A percentile compares a stretch with the other conserved stretches of the same genome.
These are phyloP conservation scores for Fusarium euwallaceae DNA, from an alignment of 2,329 filamentous ascomycete genomes.

Conservation along the genomic window DNA sequence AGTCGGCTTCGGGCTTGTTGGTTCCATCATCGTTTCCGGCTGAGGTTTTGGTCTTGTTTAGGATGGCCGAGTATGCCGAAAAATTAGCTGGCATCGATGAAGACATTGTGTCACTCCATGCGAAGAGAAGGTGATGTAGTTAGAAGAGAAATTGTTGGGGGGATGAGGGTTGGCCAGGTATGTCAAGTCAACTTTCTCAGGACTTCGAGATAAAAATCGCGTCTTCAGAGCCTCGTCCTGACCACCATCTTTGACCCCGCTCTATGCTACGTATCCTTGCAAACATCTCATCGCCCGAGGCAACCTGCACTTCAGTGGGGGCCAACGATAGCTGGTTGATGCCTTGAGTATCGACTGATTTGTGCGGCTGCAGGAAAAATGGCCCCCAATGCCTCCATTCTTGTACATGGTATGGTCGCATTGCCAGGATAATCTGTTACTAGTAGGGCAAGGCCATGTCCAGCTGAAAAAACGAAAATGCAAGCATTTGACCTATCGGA, in stretches of 20 bases:
- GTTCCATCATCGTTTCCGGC: neutral
- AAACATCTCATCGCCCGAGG: neutral
- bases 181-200: neutral
- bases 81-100: neutral
- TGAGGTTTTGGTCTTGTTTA: neutral
- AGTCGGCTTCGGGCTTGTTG: neutral
- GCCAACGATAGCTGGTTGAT: neutral
- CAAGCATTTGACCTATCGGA: neutral
- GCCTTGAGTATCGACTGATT: neutral
- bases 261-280: neutral
- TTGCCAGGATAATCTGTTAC: neutral
- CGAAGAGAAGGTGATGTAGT: too few species aligned
- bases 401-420: neutral
- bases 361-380: neutral
- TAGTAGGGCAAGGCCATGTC: neutral
- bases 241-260: neutral
- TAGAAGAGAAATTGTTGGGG: neutral
- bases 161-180: neutral
- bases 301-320: neutral
- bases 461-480: neutral
- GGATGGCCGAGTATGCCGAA: neutral
- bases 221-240: neutral
- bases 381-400: neutral
- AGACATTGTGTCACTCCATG: neutral
- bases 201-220: neutral